These are phyloP conservation scores for Neurospora tetrasperma DNA, from an alignment of 495 filamentous ascomycete genomes.

Conservation along the genomic window DNA sequence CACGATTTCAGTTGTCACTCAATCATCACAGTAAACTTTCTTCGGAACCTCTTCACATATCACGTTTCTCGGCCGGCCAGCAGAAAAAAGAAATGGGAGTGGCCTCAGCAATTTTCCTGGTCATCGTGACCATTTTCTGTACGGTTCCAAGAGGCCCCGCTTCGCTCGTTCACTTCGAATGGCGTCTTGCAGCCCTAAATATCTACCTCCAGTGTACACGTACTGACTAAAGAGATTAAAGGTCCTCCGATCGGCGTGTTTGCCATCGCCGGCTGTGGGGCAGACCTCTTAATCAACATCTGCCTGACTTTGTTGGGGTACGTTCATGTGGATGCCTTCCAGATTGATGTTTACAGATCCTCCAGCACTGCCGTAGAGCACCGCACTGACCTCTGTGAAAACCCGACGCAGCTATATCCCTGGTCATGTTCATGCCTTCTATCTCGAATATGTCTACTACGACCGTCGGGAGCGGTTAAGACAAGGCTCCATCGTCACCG, in stretches of 20 bases:
- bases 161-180: slow-evolving; percentile 2
- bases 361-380: background rate
- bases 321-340: slow-evolving; percentile 1
- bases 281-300: slow-evolving; percentile 85
- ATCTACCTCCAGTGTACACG: background rate
- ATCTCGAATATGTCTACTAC: slow-evolving; percentile 82
- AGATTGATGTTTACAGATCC: background rate
- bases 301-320: slow-evolving; percentile 56
- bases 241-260: slow-evolving; percentile 35
- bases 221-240: slow-evolving; percentile 9
- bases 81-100: slow-evolving; percentile 40
- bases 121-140: slow-evolving; percentile 49
- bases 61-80: background rate
- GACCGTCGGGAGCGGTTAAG: slow-evolving; percentile 50
- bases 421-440: slow-evolving; percentile 84
- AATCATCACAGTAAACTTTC: background rate
- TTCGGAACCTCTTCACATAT: background rate
- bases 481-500: slow-evolving; percentile 35
- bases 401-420: slow-evolving; percentile 51
- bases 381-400: background rate
- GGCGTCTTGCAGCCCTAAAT: background rate
- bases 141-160: slow-evolving; percentile 7
- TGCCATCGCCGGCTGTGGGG: slow-evolving; percentile 45
- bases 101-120: slow-evolving; percentile 42
- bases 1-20: background rate